phyloP scores from a whole-genome alignment of 345 rosid species.

The Mangifera indica region DNA sequence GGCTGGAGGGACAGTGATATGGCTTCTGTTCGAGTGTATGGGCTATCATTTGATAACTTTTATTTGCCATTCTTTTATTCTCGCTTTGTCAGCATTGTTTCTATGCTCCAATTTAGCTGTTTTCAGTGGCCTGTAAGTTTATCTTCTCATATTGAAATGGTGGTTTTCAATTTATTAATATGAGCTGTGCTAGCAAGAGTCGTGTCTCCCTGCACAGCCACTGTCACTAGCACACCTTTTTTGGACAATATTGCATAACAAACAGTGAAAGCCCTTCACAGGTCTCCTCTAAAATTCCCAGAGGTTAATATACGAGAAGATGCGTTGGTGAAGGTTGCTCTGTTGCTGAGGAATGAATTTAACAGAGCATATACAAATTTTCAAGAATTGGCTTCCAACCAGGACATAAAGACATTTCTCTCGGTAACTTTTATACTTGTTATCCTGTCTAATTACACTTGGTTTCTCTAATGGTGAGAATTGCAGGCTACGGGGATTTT shows the following conservation, averaged over 20 bases:
- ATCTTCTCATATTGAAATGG: too few relatives aligned
- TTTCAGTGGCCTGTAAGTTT: constrained; percentile 35
- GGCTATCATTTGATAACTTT: constrained; percentile 45
- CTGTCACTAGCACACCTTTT: too few relatives aligned
- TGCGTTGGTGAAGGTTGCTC: constrained; percentile 26
- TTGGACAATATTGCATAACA: too few relatives aligned
- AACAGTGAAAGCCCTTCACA: not conserved
- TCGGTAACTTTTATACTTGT: constrained; percentile 22
- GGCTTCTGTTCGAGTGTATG: constrained; percentile 52
- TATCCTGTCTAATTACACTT: not conserved
- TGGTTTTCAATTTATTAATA: too few relatives aligned
- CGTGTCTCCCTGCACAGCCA: too few relatives aligned
- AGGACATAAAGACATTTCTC: constrained; percentile 42
- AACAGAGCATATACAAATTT: constrained; percentile 28
- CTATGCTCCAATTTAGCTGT: constrained; percentile 45
- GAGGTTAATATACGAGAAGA: constrained; percentile 35
- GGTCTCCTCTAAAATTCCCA: constrained; percentile 41
- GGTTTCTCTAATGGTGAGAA: not conserved
- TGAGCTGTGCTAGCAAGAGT: too few relatives aligned
- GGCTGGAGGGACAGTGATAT: constrained; percentile 41
- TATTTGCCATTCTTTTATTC: constrained; percentile 39
- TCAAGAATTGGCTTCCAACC: constrained; percentile 40
- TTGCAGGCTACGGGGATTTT: constrained; percentile 34
- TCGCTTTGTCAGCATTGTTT: constrained; percentile 35
- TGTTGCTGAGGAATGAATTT: constrained; percentile 33